Evolutionary conservation across 1,284 basidiomycete genomes (phyloP), one percentile per base, ranked within the genome.

Genomic region (Omphalotus olearius): DNA sequence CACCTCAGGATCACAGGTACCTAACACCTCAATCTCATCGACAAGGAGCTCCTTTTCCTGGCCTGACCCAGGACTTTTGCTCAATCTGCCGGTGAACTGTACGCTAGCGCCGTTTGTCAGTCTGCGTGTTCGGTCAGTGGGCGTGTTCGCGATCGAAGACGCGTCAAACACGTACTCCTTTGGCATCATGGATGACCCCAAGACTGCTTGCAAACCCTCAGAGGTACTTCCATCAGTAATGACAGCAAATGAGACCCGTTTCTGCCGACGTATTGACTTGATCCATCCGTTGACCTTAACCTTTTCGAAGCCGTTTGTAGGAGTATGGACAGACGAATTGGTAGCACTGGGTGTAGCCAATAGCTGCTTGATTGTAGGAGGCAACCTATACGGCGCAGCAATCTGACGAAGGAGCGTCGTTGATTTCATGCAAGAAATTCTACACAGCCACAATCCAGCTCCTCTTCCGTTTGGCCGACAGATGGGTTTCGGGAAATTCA

Each of bases 221-320:
- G 74, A 61, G 1, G 78, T 81, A 50, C 86, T 90, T 2, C 93
- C 93, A 67, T 98, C 94, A 46, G 80, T 83, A 50, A 97, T 67
- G 40, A 90, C 85, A 0, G 85, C 86, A 62, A 97, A 97, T 0
- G 90, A 77, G 26, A 94, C 75, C 51, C 85, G 85, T 74, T 96
- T 96, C 69, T 95, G 92, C 30, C 80, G 79, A 38, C 93, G 79
- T 41, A 95, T 76, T 0, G 87, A 89, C 62, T 85, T 87, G 49
- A 97, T 74, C 91, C 92, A 96, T 43, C 91, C 93, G 54, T 83
- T 76, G 18, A 88, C 67, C 30, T 46, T 55, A 6, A 39, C 45
- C 18, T 37, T 37, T 11, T 35, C 14, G 4, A 18, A 2, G n/a
- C 18, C 41, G 18, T n/a, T n/a, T n/a, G n/a, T n/a, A n/a, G 20